Base-by-base conservation (phyloP, 306 rosid genomes). In the Inga leiocalycina region DNA sequence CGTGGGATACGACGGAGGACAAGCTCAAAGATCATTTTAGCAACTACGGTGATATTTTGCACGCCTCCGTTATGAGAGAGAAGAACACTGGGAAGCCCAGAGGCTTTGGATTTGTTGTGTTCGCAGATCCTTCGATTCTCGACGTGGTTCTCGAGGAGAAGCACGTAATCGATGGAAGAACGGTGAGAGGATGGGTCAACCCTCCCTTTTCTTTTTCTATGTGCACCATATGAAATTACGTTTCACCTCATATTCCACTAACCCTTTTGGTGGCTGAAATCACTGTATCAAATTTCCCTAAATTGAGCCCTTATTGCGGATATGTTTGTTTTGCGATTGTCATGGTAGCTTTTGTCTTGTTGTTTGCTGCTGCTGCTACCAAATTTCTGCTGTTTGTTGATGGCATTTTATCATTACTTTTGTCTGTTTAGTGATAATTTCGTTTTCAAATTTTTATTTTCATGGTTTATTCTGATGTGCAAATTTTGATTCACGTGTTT, bases 1-100 rank as follows among this genome's bases (percentile, higher is more conserved):
- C 96, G 17, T 92, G 96, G 96, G 96, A 92, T 46, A 90, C 96
- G 20, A 82, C 91, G 8, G 94, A 92, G 89, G 96, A 92, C 13
- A 92, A 84, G 88, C 92, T 92, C 8, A 87, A 81, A 86, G 91
- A 90, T 61, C 87, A 92, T 81, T 92, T 92, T 27, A 79, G 82
- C 81, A 83, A 77, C 86, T 92, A 92, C 66, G 96, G 94, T 24
- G 92, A 92, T 4, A 90, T 92, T 32, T 32, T 89, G 82, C 92
- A 90, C 87, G 81, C 94, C 2, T 91, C 91, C 10, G 93, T 92
- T 5, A 92, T 92, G 96, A 90, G 86, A 72, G 96, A 92, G 41
- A 92, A 92, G 86, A 64, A 78, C 79, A 87, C 93, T 8, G 88
- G 89, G 52, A 85, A 84, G 52, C 96, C 96, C 45, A 90, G 96